Base-by-base conservation (phyloP, 164 flowering plant species). In the Euptelea pleiosperma region DNA sequence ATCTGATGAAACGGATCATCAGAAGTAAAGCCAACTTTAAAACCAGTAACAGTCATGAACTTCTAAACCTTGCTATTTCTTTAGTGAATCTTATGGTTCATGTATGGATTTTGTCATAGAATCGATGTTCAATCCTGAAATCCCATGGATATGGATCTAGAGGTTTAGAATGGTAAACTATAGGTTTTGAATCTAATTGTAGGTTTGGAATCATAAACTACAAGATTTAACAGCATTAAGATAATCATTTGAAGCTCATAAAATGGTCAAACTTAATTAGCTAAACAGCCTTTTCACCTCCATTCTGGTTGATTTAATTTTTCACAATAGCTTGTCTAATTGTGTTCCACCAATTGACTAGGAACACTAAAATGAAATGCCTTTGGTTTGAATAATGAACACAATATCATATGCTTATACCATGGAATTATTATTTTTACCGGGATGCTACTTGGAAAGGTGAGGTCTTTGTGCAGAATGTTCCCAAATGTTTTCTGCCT, bases 401-500 rank as follows among this genome's bases (percentile, higher is more conserved):
- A 49, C 3, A 18, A 16, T 29, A 30, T n/a, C 36, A n/a, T 4
- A 16, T 8, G 16, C n/a, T n/a, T n/a, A n/a, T n/a, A n/a, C n/a
- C n/a, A n/a, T n/a, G 15, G 19, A 3, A 25, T 18, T 22, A 43
- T 45, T 12, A 54, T 37, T 52, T 63, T 75, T 79, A 92, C 98
- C 66, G 81, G 91, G 33, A 89, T 82, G 75, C 98, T 87, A 56
- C 91, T 87, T 30, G 96, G 96, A 65, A 92, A 92, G 8, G 98
- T 92, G 39, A 92, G 96, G 67, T 87, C 96, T 70, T 92, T 92
- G 79, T 77, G 80, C 73, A 92, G 70, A 69, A 92, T 87, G 76
- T 92, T 92, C 43, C 85, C 76, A 75, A 92, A 92, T 61, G 98
- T 87, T 74, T 78, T 89, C 77, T 87, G 96, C 78, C 98, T 81